phyloP scores from a whole-genome alignment of 805 yeast genomes.

The Pichia kluyveri region DNA sequence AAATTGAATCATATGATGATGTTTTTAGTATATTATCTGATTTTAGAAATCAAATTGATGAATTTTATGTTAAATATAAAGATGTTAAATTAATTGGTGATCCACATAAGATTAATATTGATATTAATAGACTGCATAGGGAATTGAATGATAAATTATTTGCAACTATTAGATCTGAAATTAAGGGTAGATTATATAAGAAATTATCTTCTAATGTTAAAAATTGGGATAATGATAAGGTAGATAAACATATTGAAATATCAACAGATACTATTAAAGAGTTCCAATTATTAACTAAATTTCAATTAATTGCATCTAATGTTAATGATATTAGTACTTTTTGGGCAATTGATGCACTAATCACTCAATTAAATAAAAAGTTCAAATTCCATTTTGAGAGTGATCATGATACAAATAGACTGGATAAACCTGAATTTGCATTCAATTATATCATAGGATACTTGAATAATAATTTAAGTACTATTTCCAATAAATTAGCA shows the following conservation, averaged over 20 bases:
- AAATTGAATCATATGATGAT: not conserved
- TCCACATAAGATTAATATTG: not conserved
- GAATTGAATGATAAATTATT: not conserved
- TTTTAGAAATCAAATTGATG: not conserved
- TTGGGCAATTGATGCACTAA: slow-evolving; percentile 43
- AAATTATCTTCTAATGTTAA: not conserved
- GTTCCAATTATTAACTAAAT: not conserved
- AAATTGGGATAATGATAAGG: not conserved
- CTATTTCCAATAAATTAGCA: slow-evolving; percentile 19
- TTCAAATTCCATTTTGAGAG: slow-evolving; percentile 55
- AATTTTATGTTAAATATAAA: not conserved
- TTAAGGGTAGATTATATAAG: not conserved
- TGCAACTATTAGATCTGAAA: not conserved
- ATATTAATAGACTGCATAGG: not conserved
- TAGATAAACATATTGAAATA: not conserved
- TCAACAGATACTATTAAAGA: not conserved
- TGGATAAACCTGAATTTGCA: slow-evolving; percentile 69
- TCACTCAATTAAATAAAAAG: slow-evolving; percentile 37
- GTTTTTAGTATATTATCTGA: not conserved
- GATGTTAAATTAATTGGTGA: not conserved
- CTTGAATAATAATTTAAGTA: slow-evolving; percentile 20
- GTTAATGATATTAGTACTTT: slow-evolving; percentile 20
- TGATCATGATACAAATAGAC: slow-evolving; percentile 48
- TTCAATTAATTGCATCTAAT: not conserved
- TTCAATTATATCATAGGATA: slow-evolving; percentile 41